Percentiles rank a stretch among this genome's conserved stretches.
Evolutionary conservation across 2,329 filamentous ascomycete species (phyloP).

Genomic region (Fusarium gaditjirri): DNA sequence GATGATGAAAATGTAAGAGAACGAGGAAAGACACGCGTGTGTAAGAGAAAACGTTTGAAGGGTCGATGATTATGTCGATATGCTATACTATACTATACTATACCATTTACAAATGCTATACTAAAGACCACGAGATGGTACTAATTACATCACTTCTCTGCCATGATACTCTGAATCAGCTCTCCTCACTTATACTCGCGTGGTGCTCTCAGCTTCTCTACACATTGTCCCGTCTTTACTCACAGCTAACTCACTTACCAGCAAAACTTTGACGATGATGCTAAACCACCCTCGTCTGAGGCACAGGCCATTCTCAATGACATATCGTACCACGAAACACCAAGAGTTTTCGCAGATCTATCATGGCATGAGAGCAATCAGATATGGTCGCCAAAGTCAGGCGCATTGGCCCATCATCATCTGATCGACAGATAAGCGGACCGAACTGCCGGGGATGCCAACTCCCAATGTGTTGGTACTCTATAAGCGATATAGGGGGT

Average conservation of each 20-base stretch:
- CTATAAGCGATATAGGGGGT: not conserved
- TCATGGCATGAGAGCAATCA: not conserved
- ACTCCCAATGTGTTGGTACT: not conserved
- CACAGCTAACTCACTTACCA: not conserved
- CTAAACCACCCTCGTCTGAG: conserved; percentile 1
- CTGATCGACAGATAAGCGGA: conserved; percentile 15
- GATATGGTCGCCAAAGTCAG: not conserved
- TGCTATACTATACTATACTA: conserved; percentile 21
- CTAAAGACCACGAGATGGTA: conserved; percentile 21
- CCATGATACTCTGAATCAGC: not conserved
- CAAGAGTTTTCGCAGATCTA: not conserved
- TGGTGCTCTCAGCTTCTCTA: too few relatives aligned
- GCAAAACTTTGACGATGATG: not conserved
- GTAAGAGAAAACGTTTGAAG: not conserved
- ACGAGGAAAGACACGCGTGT: not conserved
- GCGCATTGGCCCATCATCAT: conserved; percentile 1
- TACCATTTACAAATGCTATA: conserved; percentile 25
- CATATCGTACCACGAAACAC: conserved; percentile 4
- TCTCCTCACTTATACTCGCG: not conserved
- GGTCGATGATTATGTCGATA: conserved; percentile 19
- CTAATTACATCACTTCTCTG: not conserved
- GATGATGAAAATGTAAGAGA: conserved; percentile 13
- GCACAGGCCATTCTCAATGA: conserved; percentile 18
- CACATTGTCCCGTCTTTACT: not conserved
- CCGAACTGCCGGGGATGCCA: not conserved